Evolutionary conservation across 2,329 filamentous ascomycete species (phyloP), one percentile per base, ranked within the genome.

Genomic region (Neonectria magnoliae): DNA sequence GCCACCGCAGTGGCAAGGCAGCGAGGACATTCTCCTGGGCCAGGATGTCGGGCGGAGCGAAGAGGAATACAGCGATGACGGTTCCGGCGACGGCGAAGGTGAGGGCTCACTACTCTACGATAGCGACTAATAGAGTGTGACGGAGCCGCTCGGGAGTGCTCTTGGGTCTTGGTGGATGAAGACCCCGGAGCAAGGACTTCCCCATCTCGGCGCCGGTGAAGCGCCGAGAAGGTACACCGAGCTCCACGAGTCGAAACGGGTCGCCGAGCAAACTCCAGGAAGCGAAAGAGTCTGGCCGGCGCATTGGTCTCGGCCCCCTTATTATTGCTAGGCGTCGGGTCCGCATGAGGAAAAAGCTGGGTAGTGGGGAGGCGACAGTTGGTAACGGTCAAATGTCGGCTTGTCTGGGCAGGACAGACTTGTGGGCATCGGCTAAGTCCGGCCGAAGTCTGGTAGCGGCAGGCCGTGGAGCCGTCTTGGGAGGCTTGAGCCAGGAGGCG

Each of bases 1-100:
- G 77, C 88, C 88, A n/a, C 87, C 87, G 9, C 88, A 90, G 75
- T 90, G 87, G 87, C 88, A 90, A 77, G 88, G 88, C 20, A 90
- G 88, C 69, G 88, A 91, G 71, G 88, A 90, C 72, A 79, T 90
- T 48, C 78, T 90, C 38, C 79, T 89, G 5, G 84, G 84, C 53
- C 81, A 82, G 48, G 76, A 80, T 10, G 77, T 83, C 55, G 81
- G 80, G 27, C 77, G 79, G 51, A 81, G 79, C 61, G 79, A 81
- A 56, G 78, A 78, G 22, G 71, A 72, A 57, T 64, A 72, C 36
- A 71, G 67, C 42, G 65, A 56, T 41, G 68, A 69, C 44, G 64
- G 67, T 29, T 62, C 62, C 55, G 51, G 45, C 56, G 71, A 72
- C 38, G 62, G 68, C 44, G 63, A 64, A 55, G 51, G 33, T 52